Conservation (phyloP, 1,284 basidiomycete species). For the Coniferiporia sulphurascens region DNA sequence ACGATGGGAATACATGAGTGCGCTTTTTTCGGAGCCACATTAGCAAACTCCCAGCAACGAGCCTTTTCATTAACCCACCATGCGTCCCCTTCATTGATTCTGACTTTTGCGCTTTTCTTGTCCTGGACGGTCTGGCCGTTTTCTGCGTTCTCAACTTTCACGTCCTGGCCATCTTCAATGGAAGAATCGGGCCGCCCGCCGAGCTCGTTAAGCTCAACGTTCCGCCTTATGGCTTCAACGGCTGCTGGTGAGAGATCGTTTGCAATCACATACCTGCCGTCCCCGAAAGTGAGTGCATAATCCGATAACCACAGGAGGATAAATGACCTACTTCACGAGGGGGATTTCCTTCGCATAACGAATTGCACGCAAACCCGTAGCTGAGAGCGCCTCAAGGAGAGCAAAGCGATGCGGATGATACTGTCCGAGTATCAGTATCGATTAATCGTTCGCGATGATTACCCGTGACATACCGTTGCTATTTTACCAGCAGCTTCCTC, state of each 20-base stretch:
- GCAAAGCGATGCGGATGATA: conserved; percentile 67
- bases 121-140: conserved; percentile 4
- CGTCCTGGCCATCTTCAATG: conserved; percentile 17
- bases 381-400: conserved; percentile 92
- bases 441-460: neutral
- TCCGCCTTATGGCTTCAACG: conserved; percentile 82
- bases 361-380: conserved; percentile 93
- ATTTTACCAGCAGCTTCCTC: neutral
- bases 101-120: conserved; percentile 51
- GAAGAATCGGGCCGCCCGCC: conserved; percentile 30
- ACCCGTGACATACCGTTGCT: conserved; percentile 3
- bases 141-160: conserved; percentile 21
- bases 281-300: conserved; percentile 2
- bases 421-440: conserved; percentile 21
- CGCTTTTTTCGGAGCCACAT: conserved; percentile 37
- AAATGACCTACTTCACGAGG: conserved; percentile 61
- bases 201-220: conserved; percentile 86
- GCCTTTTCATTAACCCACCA: conserved; percentile 48
- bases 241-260: conserved; percentile 90
- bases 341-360: conserved; percentile 98
- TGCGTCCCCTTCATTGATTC: conserved; percentile 89
- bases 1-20: conserved; percentile 90
- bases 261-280: conserved; percentile 73
- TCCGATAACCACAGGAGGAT: conserved; percentile 2
- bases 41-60: neutral